These are phyloP conservation scores for Cladobotryum mycophilum DNA, from an alignment of 2,329 filamentous ascomycete genomes.

Conservation along the genomic window DNA sequence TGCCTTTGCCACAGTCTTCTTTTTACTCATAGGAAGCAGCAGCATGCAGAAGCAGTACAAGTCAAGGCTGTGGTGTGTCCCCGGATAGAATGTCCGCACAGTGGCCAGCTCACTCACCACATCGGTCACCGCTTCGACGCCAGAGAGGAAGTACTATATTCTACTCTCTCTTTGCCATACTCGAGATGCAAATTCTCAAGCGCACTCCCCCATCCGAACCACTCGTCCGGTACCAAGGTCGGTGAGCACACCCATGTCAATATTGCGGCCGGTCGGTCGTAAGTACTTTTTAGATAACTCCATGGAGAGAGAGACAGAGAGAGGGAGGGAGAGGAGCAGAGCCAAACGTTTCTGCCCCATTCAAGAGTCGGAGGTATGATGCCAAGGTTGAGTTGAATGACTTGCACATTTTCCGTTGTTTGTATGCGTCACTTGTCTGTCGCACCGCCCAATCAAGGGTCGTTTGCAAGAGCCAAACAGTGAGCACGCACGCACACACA, in stretches of 20 bases:
- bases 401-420: neutral
- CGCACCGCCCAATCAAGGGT: too few species aligned
- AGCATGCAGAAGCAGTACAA: neutral
- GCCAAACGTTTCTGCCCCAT: too few species aligned
- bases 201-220: neutral
- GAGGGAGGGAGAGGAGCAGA: too few species aligned
- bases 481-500: too few species aligned
- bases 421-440: neutral
- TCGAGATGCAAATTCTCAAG: neutral
- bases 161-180: constrained; percentile 7
- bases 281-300: neutral
- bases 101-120: constrained; percentile 9
- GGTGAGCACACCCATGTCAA: neutral
- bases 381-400: too few species aligned
- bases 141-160: neutral
- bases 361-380: too few species aligned
- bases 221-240: neutral
- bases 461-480: too few species aligned
- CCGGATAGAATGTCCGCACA: constrained; percentile 2
- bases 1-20: neutral
- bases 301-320: too few species aligned
- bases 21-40: neutral
- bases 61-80: constrained; percentile 6
- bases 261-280: neutral
- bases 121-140: constrained; percentile 6